These are phyloP conservation scores for Reutealis trisperma DNA, from an alignment of 345 rosid species.

Conservation along the genomic window DNA sequence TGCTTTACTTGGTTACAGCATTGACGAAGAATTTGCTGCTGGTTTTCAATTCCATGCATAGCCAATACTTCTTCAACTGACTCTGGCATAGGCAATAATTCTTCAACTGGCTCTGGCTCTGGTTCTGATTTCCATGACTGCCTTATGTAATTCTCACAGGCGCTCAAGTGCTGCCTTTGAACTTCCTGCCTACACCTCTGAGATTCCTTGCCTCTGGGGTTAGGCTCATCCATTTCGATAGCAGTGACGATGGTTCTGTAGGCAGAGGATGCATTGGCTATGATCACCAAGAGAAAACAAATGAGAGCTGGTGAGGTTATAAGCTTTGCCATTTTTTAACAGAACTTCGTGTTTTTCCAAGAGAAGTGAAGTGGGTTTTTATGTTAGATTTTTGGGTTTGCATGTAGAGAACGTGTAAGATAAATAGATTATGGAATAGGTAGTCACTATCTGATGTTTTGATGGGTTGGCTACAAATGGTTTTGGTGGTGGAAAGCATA, in stretches of 20 bases:
- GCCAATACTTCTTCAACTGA: neutral
- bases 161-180: neutral
- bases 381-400: neutral
- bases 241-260: constrained; percentile 2
- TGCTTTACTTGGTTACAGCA: neutral
- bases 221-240: neutral
- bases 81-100: too few relatives aligned
- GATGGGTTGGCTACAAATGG: neutral
- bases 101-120: too few relatives aligned
- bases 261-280: neutral
- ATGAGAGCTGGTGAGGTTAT: neutral
- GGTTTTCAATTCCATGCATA: neutral
- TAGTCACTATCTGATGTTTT: neutral
- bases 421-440: neutral
- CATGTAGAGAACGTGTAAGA: constrained; percentile 3
- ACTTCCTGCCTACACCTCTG: neutral
- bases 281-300: neutral
- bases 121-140: neutral
- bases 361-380: neutral
- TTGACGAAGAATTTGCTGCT: neutral
- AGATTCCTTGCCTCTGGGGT: too few relatives aligned
- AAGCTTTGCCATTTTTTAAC: neutral
- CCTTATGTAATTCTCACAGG: neutral
- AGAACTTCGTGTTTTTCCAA: neutral
- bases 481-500: neutral